A percentile compares a stretch with the other conserved stretches of the same genome.
Evolutionary conservation across 1,284 basidiomycete species (phyloP).

Genomic region (Tetrapyrgos nigripes): DNA sequence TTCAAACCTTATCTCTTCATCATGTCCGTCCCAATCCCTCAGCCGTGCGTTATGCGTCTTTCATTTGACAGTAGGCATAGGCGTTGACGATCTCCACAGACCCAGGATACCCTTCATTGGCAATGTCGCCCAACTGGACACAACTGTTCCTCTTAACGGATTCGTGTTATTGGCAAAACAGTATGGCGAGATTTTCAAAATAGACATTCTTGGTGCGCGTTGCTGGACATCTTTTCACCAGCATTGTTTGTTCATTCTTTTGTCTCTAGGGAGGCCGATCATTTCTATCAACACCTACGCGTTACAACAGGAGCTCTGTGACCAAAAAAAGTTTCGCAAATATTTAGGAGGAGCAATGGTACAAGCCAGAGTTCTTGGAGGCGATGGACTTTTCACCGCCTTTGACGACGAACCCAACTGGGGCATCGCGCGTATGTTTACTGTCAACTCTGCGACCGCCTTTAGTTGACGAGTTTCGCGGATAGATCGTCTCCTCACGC

Average conservation of each 20-base stretch:
- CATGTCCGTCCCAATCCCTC: not conserved
- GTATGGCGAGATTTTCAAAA: slow-evolving; percentile 54
- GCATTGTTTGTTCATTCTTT: not conserved
- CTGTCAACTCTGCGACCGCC: not conserved
- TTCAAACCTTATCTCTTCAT: not conserved
- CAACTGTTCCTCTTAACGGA: slow-evolving; percentile 45
- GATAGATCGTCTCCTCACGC: slow-evolving; percentile 57
- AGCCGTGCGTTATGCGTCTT: not conserved
- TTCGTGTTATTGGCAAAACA: slow-evolving; percentile 47
- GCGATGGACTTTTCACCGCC: slow-evolving; percentile 57
- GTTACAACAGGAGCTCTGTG: slow-evolving; percentile 50
- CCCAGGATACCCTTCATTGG: slow-evolving; percentile 47
- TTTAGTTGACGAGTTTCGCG: not conserved
- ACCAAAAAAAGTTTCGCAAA: slow-evolving; percentile 55
- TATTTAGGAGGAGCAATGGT: slow-evolving; percentile 38
- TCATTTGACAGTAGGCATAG: not conserved
- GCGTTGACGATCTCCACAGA: not conserved
- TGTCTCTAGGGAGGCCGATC: slow-evolving; percentile 1
- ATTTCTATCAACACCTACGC: slow-evolving; percentile 40
- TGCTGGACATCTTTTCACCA: not conserved
- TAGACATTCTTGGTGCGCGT: slow-evolving; percentile 45
- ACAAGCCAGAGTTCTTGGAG: slow-evolving; percentile 48
- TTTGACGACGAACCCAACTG: slow-evolving; percentile 53
- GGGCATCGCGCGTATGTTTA: slow-evolving; percentile 49
- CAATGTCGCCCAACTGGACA: slow-evolving; percentile 47